Evolutionary conservation across 306 rosid species (phyloP).

Genomic region (peach (Prunus persica)): DNA sequence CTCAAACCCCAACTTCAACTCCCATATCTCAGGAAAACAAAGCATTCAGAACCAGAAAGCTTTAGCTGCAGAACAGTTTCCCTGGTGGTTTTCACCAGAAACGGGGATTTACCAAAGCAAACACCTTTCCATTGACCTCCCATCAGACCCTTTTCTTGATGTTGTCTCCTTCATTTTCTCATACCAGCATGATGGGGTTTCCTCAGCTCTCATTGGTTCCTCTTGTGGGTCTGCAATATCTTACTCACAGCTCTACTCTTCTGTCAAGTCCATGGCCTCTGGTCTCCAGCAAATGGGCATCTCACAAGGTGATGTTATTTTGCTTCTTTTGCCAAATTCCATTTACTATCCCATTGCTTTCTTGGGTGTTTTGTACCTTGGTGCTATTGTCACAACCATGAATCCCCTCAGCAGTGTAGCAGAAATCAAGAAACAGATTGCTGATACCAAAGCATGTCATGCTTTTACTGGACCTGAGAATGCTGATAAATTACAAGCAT

Average conservation of each 20-base stretch:
- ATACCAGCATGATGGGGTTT: slow-evolving; percentile 49
- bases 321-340: slow-evolving; percentile 71
- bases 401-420: slow-evolving; percentile 56
- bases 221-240: slow-evolving; percentile 59
- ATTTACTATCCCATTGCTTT: slow-evolving; percentile 64
- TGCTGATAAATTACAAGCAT: slow-evolving; percentile 31
- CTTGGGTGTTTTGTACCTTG: slow-evolving; percentile 49
- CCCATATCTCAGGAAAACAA: slow-evolving; percentile 9
- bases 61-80: slow-evolving; percentile 10
- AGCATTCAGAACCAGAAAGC: neutral
- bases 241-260: slow-evolving; percentile 50
- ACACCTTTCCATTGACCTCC: slow-evolving; percentile 42
- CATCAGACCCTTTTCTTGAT: slow-evolving; percentile 64
- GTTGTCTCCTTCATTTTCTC: slow-evolving; percentile 67
- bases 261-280: slow-evolving; percentile 63
- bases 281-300: slow-evolving; percentile 60
- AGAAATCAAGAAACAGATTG: slow-evolving; percentile 54
- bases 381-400: slow-evolving; percentile 66
- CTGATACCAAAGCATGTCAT: slow-evolving; percentile 45
- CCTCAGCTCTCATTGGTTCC: slow-evolving; percentile 68
- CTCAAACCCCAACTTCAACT: slow-evolving; percentile 6
- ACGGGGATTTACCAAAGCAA: slow-evolving; percentile 60
- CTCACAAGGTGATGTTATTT: slow-evolving; percentile 60
- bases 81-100: slow-evolving; percentile 60
- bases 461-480: slow-evolving; percentile 46